Evolutionary conservation across 306 rosid species (phyloP), one percentile per base, ranked within the genome.

Genomic region (Erythrophleum fordii): DNA sequence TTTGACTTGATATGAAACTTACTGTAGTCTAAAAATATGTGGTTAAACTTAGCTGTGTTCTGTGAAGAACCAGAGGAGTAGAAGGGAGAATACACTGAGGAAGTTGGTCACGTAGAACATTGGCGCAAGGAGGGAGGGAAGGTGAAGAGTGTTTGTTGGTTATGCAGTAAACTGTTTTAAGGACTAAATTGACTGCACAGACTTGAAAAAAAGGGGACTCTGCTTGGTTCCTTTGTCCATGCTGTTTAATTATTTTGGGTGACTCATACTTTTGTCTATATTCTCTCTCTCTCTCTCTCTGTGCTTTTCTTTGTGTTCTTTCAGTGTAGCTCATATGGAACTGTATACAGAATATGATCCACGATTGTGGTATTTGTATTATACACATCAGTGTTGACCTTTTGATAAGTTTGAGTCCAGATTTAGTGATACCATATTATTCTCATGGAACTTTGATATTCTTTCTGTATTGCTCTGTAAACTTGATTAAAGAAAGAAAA

Each of bases 181-280:
- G n/a, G n/a, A n/a, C n/a, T n/a, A n/a, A n/a, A 61, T 64, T 65
- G 88, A 81, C 9, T 88, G 83, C 82, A 72, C 81, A 52, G 90
- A 85, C 41, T 88, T 93, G 83, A 84, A 88, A 85, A 84, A 89
- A 76, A 91, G 86, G 78, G 97, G 97, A 39, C 79, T 91, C 72
- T 90, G 98, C 29, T 59, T 93, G 85, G 94, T 93, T 90, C 98
- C 98, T 77, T 28, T 93, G 86, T 89, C 97, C 66, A 81, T 84
- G 96, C 78, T 93, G 65, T 85, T 84, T 48, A 87, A 93, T 77
- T 90, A 93, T 87, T 82, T 86, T 61, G 90, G 83, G 14, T 94
- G 79, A 94, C 25, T 44, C 10, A 16, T 51, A 13, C 10, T 74
- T 51, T 14, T 61, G 23, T 70, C 20, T n/a, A n/a, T n/a, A n/a